Conservation (phyloP, 2,329 filamentous ascomycete species). For the Coniochaeta ligniaria region DNA sequence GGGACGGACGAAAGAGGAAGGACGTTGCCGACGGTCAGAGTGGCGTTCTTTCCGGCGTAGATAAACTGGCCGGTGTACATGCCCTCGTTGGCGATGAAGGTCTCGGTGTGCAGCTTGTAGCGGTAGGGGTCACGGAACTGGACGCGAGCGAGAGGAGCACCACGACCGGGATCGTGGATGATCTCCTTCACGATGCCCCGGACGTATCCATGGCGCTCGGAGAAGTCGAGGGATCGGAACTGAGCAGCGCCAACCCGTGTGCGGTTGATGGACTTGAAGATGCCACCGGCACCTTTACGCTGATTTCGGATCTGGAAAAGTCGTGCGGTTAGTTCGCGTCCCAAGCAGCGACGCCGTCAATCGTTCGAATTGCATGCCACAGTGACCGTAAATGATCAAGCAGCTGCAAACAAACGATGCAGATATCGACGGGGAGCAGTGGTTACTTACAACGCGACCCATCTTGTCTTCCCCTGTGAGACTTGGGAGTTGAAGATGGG, state of each 20-base stretch:
- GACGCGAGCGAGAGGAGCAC: conserved; percentile 95
- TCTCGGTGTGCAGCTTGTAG: conserved; percentile 97
- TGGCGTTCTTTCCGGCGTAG: conserved; percentile 99
- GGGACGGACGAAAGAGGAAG: conserved; percentile 90
- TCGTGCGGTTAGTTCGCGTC: conserved; percentile 11
- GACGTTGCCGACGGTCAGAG: conserved; percentile 94
- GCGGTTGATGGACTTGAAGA: conserved; percentile 63
- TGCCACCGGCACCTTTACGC: conserved; percentile 53
- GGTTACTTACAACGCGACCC: conserved; percentile 42
- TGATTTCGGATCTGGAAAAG: conserved; percentile 52
- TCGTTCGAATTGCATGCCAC: neutral
- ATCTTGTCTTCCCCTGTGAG: conserved; percentile 31
- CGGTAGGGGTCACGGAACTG: conserved; percentile 96
- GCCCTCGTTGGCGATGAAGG: conserved; percentile 99
- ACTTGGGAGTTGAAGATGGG: conserved; percentile 16
- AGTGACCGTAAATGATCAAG: neutral
- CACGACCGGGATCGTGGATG: conserved; percentile 97
- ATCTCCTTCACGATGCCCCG: conserved; percentile 98
- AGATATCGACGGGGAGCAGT: conserved; percentile 5
- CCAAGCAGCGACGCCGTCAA: neutral
- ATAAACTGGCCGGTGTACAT: conserved; percentile 99
- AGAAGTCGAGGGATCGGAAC: conserved; percentile 95
- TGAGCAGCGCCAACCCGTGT: conserved; percentile 90
- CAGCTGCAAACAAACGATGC: conserved; percentile 5
- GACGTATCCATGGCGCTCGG: conserved; percentile 95